Evolutionary conservation across 2,329 filamentous ascomycete species (phyloP), one percentile per base, ranked within the genome.

Genomic region (Plectosphaerella cucumerina): DNA sequence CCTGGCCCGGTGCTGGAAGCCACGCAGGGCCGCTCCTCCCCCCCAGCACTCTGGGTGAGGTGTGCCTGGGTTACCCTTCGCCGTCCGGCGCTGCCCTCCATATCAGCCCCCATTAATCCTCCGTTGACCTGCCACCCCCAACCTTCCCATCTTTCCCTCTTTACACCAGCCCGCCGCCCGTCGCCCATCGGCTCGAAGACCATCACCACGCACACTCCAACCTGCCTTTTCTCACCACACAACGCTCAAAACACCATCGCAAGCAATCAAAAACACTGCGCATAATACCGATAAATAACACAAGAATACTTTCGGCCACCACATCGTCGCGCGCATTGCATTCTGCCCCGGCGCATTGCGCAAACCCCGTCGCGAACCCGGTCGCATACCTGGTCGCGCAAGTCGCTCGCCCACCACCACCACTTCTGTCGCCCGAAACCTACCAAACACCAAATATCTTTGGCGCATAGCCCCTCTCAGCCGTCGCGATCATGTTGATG

Each of bases 401-500:
- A n/a, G 35, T 17, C 35, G 18, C 35, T 39, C 35, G 12, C 35
- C 35, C 14, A 39, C 35, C 15, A 39, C 33, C 44, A 34, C 23
- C 44, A 34, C n/a, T n/a, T n/a, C n/a, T n/a, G n/a, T n/a, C n/a
- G n/a, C n/a, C n/a, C n/a, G n/a, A n/a, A n/a, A n/a, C n/a, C n/a
- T n/a, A n/a, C n/a, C n/a, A n/a, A n/a, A n/a, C n/a, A 34, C 34
- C 21, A 21, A 12, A 10, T 20, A 17, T 21, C 22, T 21, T 14
- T 21, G 10, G 5, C 14, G 14, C 20, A n/a, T 15, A 5, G 8
- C n/a, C 21, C 20, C 18, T 15, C 42, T 17, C 2, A 26, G n/a
- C 12, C 21, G 15, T 21, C 21, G 23, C 51, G 56, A 71, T 56
- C 20, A 85, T 85, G 81, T 67, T 84, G 52, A 74, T 84, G 55